Base-by-base conservation (phyloP, 257 asterid species). In the Ligustrum vulgare region DNA sequence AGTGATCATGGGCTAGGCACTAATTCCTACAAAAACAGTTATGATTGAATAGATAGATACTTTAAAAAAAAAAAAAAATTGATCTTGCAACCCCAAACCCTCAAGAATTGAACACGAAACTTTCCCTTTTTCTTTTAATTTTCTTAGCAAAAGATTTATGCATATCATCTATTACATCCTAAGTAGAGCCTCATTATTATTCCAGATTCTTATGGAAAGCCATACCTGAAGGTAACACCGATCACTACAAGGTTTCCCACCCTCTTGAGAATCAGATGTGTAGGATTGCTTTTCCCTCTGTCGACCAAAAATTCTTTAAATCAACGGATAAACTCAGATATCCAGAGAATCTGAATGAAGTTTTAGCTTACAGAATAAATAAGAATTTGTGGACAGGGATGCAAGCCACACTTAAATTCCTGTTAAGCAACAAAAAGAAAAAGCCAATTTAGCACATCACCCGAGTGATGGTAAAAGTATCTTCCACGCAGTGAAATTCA, bases 401-500 rank as follows among this genome's bases (percentile, higher is more conserved):
- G 99, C 87, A 94, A 84, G 64, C 89, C 96, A 75, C 98, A 94
- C 79, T 92, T 97, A 80, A 91, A 94, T 80, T 91, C 93, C 99
- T 94, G 91, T 68, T 23, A 75, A 58, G 34, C 60, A 76, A 75
- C 73, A 72, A 69, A 62, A 73, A 71, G 70, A 5, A 78, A 8
- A 56, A 47, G 77, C 49, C 43, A 36, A 73, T 69, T 71, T 51
- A 56, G 34, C 72, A 23, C 72, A 81, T 58, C 73, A 72, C 36
- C 51, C 11, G 16, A 68, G 41, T 32, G 20, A 23, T n/a, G 28
- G 23, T n/a, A 58, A 47, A 25, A 54, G 49, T 36, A 63, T 49
- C 18, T 71, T 77, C 41, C 58, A 23, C 3, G 43, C 39, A 35
- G 28, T 15, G 9, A 13, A 68, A 28, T 69, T 20, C 34, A 71